Percentiles rank a stretch among this genome's conserved stretches.
Evolutionary conservation across 257 asterid genomes (phyloP).

Genomic region (Solanum pimpinellifolium): DNA sequence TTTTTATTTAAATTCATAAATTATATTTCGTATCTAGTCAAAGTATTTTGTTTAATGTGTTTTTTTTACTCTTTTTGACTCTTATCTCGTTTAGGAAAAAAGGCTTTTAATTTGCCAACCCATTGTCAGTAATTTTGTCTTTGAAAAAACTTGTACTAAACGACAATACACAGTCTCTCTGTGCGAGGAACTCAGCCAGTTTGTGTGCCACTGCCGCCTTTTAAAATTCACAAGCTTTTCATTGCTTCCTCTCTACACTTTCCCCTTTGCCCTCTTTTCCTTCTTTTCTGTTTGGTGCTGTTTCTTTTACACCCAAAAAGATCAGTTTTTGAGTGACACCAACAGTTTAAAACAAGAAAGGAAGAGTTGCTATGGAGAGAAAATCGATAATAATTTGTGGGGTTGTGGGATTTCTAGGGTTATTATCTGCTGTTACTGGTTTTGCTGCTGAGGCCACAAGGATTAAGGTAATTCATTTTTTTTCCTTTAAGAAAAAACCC

Average conservation of each 20-base stretch:
- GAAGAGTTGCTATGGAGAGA: slow-evolving; percentile 34
- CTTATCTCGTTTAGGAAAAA: not conserved
- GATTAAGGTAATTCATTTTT: slow-evolving; percentile 35
- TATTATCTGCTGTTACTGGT: slow-evolving; percentile 61
- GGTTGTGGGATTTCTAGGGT: slow-evolving; percentile 55
- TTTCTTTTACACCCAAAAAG: not conserved
- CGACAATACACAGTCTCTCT: not conserved
- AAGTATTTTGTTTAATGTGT: too few species aligned
- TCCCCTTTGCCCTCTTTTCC: not conserved
- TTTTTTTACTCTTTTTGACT: not conserved
- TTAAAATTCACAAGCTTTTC: not conserved
- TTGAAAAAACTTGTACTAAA: too few species aligned
- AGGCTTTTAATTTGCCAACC: not conserved
- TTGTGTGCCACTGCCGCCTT: not conserved
- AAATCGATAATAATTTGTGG: slow-evolving; percentile 32
- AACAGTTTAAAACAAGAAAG: not conserved
- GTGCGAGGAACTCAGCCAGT: not conserved
- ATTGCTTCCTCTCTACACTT: not conserved
- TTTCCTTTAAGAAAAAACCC: not conserved
- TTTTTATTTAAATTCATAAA: too few species aligned
- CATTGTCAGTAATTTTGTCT: not conserved
- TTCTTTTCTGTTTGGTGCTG: not conserved
- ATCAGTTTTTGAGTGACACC: not conserved
- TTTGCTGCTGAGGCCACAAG: slow-evolving; percentile 74
- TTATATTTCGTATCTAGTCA: too few species aligned